Conservation (phyloP, 768 basidiomycete genomes). For the Dendrothele bispora region DNA sequence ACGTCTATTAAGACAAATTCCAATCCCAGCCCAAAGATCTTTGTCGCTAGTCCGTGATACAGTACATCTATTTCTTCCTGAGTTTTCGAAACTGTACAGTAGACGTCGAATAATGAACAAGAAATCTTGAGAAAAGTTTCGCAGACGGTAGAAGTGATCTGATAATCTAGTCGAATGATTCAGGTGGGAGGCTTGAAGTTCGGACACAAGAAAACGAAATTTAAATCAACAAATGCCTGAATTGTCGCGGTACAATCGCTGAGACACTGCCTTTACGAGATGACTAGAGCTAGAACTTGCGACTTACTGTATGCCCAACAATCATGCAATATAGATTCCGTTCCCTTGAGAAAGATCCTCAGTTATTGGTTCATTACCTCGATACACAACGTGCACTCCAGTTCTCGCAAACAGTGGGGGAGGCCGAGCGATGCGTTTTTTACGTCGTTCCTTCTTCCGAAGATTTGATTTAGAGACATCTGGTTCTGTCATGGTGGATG, state of each 20-base stretch:
- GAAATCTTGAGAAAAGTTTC: too few relatives aligned
- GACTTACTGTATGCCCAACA: neutral
- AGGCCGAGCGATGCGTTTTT: constrained; percentile 35
- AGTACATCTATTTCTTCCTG: too few relatives aligned
- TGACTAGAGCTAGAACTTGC: neutral
- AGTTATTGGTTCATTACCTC: constrained; percentile 54
- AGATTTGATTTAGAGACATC: neutral
- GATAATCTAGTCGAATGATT: too few relatives aligned
- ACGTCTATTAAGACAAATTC: too few relatives aligned
- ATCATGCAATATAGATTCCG: constrained; percentile 28
- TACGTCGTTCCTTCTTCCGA: constrained; percentile 8
- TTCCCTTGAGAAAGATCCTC: constrained; percentile 17
- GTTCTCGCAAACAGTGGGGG: constrained; percentile 64
- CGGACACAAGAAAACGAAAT: too few relatives aligned
- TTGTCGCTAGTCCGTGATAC: too few relatives aligned
- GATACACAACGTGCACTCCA: constrained; percentile 65
- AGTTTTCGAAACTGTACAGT: too few relatives aligned
- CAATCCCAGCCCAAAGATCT: too few relatives aligned
- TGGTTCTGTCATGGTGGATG: neutral
- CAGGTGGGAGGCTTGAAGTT: too few relatives aligned
- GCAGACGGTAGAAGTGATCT: too few relatives aligned
- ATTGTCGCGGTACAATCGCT: neutral
- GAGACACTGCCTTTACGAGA: neutral
- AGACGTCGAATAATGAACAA: too few relatives aligned
- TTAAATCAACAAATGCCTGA: neutral